Evolutionary conservation across 78 protist species (phyloP).

Genomic region (Dictyostelium discoideum): dicty_2.7 NC_007090.3:2953001-2953500

Average conservation of each 20-base stretch:
- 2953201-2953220: conserved; percentile 95
- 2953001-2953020: conserved; percentile 97
- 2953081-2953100: conserved; percentile 77
- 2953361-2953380: conserved; percentile 55
- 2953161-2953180: conserved; percentile 86
- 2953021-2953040: conserved; percentile 98
- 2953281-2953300: background rate
- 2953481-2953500: no score
- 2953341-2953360: conserved; percentile 17
- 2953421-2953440: conserved; percentile 76
- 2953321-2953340: background rate
- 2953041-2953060: conserved; percentile 98
- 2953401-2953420: conserved; percentile 55
- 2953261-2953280: conserved; percentile 51
- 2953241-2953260: conserved; percentile 84
- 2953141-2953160: conserved; percentile 84
- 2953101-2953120: conserved; percentile 60
- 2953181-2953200: conserved; percentile 95
- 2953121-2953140: conserved; percentile 95
- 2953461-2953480: no score
- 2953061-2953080: conserved; percentile 89
- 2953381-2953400: conserved; percentile 21
- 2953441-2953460: conserved; percentile 23
- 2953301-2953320: no score
- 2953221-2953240: conserved; percentile 95